phyloP scores from a whole-genome alignment of 306 rosid species.

The cucumber (Cucumis sativus) region Cucumber_9930_V3 NC_026655.2:3294501-3295000 shows the following conservation, averaged over 20 bases:
- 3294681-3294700: neutral
- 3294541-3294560: neutral
- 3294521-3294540: neutral
- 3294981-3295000: neutral
- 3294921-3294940: conserved; percentile 11
- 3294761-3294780: neutral
- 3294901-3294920: conserved; percentile 51
- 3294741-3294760: neutral
- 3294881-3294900: conserved; percentile 55
- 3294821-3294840: conserved; percentile 11
- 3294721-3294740: neutral
- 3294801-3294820: conserved; percentile 13
- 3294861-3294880: conserved; percentile 34
- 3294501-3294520: neutral
- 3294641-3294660: neutral
- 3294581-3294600: neutral
- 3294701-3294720: neutral
- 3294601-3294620: neutral
- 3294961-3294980: neutral
- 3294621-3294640: neutral
- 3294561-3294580: neutral
- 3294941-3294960: neutral
- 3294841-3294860: conserved; percentile 19
- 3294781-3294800: neutral
- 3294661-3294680: neutral